A percentile compares a stretch with the other conserved stretches of the same genome.
These are phyloP conservation scores for Tolypocladium ovalisporum DNA, from an alignment of 2,329 filamentous ascomycete species.

Conservation along the genomic window DNA sequence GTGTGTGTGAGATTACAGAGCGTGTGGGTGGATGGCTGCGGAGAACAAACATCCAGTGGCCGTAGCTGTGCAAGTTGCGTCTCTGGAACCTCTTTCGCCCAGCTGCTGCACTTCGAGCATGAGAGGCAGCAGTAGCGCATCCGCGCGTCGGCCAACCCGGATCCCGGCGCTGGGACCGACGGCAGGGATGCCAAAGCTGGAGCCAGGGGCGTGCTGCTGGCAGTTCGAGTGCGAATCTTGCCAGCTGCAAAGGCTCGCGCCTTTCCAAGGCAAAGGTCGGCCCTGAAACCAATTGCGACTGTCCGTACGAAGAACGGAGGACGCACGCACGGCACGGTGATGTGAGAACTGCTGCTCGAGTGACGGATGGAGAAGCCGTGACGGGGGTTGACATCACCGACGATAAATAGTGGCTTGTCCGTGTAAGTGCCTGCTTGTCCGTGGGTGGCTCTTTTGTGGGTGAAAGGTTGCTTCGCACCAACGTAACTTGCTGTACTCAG, in stretches of 20 bases:
- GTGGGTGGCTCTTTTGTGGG: not conserved
- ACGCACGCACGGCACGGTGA: not conserved
- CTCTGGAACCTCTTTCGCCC: not conserved
- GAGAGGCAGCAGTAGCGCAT: not conserved
- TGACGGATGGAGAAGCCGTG: not conserved
- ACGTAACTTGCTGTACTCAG: not conserved
- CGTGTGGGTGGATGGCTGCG: not conserved
- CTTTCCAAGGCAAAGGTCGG: not conserved
- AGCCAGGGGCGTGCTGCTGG: not conserved
- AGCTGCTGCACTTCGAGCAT: not conserved
- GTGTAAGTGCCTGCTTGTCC: not conserved
- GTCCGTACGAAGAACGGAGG: not conserved
- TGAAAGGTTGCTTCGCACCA: not conserved
- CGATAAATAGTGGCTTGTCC: not conserved
- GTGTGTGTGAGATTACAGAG: not conserved
- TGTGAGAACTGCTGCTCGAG: not conserved
- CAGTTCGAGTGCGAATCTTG: not conserved
- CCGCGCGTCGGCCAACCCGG: not conserved
- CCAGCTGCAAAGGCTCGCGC: not conserved
- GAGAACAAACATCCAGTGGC: not conserved
- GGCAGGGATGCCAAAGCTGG: not conserved
- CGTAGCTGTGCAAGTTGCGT: not conserved
- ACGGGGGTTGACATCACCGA: not conserved
- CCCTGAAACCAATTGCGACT: not conserved
- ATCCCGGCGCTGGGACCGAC: not conserved